These are phyloP conservation scores for Sclerotinia borealis DNA, from an alignment of 2,329 filamentous ascomycete species.

Conservation along the genomic window DNA sequence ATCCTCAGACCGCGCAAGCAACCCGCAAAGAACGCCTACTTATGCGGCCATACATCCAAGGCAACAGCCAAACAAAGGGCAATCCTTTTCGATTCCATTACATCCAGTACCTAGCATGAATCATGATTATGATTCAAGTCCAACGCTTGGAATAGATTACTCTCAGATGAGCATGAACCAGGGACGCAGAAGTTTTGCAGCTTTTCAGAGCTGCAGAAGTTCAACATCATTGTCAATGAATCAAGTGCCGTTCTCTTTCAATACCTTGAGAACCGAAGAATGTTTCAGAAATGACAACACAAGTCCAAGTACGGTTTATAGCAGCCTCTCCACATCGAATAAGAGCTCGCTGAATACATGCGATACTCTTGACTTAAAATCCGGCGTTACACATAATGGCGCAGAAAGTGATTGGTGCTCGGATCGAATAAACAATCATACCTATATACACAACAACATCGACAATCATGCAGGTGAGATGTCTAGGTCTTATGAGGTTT, in stretches of 20 bases:
- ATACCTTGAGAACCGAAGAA: constrained; percentile 6
- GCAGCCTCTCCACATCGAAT: constrained; percentile 13
- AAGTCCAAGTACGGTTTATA: constrained; percentile 16
- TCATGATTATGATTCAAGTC: constrained; percentile 15
- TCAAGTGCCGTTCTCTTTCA: constrained; percentile 11
- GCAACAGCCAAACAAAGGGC: constrained; percentile 11
- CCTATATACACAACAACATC: background rate
- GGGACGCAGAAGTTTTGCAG: constrained; percentile 21
- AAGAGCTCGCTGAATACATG: background rate
- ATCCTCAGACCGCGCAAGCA: constrained; percentile 1
- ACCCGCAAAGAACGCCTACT: constrained; percentile 12
- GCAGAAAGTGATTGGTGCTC: constrained; percentile 16
- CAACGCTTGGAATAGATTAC: constrained; percentile 24
- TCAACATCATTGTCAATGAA: constrained; percentile 12
- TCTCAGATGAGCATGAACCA: constrained; percentile 17
- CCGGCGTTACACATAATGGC: background rate
- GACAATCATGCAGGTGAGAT: background rate
- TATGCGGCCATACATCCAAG: constrained; percentile 15
- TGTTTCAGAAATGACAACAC: constrained; percentile 13
- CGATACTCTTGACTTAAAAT: background rate
- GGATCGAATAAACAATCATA: background rate
- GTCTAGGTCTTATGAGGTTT: constrained; percentile 12
- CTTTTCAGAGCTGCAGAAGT: constrained; percentile 17
- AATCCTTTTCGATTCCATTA: constrained; percentile 12
- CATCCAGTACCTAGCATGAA: constrained; percentile 13